Evolutionary conservation across 2,329 filamentous ascomycete genomes (phyloP), one percentile per base, ranked within the genome.

Genomic region (Didymella exigua): DNA sequence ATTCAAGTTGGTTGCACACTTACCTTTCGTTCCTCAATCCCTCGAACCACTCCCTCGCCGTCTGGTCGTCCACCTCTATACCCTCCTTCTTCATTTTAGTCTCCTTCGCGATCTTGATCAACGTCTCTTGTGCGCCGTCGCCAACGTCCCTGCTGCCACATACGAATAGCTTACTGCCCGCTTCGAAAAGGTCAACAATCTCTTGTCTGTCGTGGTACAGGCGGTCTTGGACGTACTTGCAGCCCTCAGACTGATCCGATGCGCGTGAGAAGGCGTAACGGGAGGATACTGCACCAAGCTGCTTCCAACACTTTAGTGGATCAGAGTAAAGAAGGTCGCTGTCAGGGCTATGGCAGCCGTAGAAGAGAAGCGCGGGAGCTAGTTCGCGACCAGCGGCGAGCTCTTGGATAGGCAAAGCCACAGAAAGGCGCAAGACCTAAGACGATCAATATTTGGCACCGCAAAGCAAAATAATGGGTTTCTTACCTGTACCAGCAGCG

Each of bases 311-410:
- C 13, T 80, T 78, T 3, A 89, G 72, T 58, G 86, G 82, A 0
- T 82, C 80, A 0, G 78, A 74, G 72, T 90, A 90, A 0, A 90
- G 66, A 34, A 85, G 79, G 60, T 90, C 87, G 11, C 75, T 70
- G 0, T 77, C 78, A 0, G 82, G 80, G 5, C 76, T 68, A 13
- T 84, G 82, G 68, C 86, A 89, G 5, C 87, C 88, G 61, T 84
- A 81, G 76, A 88, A 89, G 1, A 90, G 77, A n/a, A 89, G 58
- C 0, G 86, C 85, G 0, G 82, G 84, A 0, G 84, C 86, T 0
- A 89, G 75, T 13, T 65, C 62, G 11, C 82, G 77, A 1, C 85
- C 85, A 0, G 77, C 77, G 4, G 71, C 73, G 10, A 78, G 68
- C 53, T 75, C 73, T 54, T 75, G 76, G 33, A 78, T 75, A n/a